phyloP scores from a whole-genome alignment of 2,329 filamentous ascomycete species.

The Paecilomyces variotii region DNA sequence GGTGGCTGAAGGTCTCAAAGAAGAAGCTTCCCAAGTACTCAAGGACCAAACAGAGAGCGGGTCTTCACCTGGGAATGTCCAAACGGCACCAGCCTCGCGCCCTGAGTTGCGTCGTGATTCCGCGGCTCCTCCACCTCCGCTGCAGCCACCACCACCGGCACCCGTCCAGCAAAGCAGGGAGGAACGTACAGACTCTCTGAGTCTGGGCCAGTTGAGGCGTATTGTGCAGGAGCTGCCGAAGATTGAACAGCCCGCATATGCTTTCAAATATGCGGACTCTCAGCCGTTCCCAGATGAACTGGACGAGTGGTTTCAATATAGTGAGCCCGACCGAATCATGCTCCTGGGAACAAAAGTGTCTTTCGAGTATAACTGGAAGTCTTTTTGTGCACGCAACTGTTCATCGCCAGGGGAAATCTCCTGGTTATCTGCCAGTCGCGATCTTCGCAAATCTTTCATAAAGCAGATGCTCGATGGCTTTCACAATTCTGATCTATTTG shows the following conservation, averaged over 20 bases:
- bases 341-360: slow-evolving; percentile 65
- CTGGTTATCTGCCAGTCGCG: slow-evolving; percentile 60
- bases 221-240: slow-evolving; percentile 68
- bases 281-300: slow-evolving; percentile 76
- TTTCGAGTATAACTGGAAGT: slow-evolving; percentile 69
- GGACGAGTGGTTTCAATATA: slow-evolving; percentile 96
- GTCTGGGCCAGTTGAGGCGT: slow-evolving; percentile 62
- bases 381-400: slow-evolving; percentile 35
- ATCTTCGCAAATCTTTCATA: slow-evolving; percentile 38
- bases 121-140: slow-evolving; percentile 34
- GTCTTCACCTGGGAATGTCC: slow-evolving; percentile 9
- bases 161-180: slow-evolving; percentile 32
- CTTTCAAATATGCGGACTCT: slow-evolving; percentile 71
- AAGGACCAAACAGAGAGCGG: slow-evolving; percentile 6
- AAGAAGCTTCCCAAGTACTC: slow-evolving; percentile 22
- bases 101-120: slow-evolving; percentile 30
- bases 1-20: slow-evolving; percentile 29
- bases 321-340: slow-evolving; percentile 74
- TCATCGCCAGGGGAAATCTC: slow-evolving; percentile 36
- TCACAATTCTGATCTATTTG: slow-evolving; percentile 29
- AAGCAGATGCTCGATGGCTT: slow-evolving; percentile 28
- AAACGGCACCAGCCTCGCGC: slow-evolving; percentile 12
- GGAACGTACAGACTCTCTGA: slow-evolving; percentile 58
- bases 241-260: slow-evolving; percentile 65
- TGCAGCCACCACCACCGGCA: slow-evolving; percentile 39